Conservation (phyloP, 106 monocot genomes). For the Dendrobium officinale region DNA sequence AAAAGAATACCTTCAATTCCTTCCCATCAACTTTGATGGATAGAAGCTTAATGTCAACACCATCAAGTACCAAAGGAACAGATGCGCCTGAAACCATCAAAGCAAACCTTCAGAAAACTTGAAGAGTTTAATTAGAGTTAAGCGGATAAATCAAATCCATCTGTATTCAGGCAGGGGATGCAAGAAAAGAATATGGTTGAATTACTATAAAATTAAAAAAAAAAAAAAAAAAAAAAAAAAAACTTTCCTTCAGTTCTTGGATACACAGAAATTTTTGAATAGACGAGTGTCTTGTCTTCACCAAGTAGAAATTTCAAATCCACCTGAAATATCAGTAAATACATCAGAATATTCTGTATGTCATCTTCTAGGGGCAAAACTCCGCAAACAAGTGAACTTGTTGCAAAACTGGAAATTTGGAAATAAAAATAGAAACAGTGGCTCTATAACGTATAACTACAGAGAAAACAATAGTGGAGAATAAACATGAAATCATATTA, state of each 20-base stretch:
- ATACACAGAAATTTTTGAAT: slow-evolving; percentile 68
- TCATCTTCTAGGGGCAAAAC: not conserved
- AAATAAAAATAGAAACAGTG: not conserved
- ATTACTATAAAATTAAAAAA: not conserved
- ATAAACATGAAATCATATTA: not conserved
- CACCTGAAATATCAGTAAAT: slow-evolving; percentile 43
- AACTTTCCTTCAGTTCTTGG: slow-evolving; percentile 71
- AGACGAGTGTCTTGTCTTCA: slow-evolving; percentile 81
- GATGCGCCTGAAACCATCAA: slow-evolving; percentile 36
- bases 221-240: not conserved
- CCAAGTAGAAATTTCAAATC: slow-evolving; percentile 67
- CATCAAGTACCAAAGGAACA: slow-evolving; percentile 78
- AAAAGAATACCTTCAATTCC: slow-evolving; percentile 59
- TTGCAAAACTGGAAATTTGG: not conserved
- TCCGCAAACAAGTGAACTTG: not conserved
- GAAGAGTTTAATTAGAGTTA: not conserved
- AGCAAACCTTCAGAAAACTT: slow-evolving; percentile 10
- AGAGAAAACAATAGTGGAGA: not conserved
- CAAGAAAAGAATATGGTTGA: not conserved
- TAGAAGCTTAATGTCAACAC: slow-evolving; percentile 76
- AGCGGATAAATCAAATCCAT: not conserved
- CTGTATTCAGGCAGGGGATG: not conserved
- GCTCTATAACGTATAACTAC: not conserved
- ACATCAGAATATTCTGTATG: not conserved
- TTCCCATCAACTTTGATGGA: slow-evolving; percentile 87